These are phyloP conservation scores for Aspergillus ellipticus DNA, from an alignment of 495 filamentous ascomycete genomes.

Conservation along the genomic window DNA sequence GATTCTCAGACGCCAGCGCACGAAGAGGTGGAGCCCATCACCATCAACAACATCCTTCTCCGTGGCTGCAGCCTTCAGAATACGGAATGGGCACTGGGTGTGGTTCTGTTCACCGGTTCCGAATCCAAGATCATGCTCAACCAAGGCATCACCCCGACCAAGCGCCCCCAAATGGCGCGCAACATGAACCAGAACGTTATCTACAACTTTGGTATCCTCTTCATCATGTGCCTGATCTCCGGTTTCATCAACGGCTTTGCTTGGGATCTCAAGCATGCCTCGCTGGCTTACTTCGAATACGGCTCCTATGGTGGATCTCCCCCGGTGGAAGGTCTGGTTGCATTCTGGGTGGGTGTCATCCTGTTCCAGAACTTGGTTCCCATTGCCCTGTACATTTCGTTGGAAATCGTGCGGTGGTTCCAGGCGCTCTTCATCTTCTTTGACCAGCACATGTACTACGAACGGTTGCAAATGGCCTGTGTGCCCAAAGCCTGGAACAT, in stretches of 20 bases:
- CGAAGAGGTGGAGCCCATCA: slow-evolving; percentile 82
- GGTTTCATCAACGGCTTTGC: slow-evolving; percentile 77
- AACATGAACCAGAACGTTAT: slow-evolving; percentile 95
- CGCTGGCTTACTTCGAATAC: slow-evolving; percentile 77
- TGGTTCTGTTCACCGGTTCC: slow-evolving; percentile 89
- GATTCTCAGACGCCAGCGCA: slow-evolving; percentile 51
- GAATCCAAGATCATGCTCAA: slow-evolving; percentile 99
- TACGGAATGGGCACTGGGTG: slow-evolving; percentile 89
- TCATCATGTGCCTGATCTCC: slow-evolving; percentile 80
- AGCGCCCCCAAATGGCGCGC: slow-evolving; percentile 80
- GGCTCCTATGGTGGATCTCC: slow-evolving; percentile 77
- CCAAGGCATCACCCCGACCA: slow-evolving; percentile 87
- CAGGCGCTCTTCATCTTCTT: slow-evolving; percentile 97
- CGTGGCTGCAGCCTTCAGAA: slow-evolving; percentile 88
- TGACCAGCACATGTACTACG: slow-evolving; percentile 92
- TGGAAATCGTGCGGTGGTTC: slow-evolving; percentile 88
- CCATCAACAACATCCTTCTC: slow-evolving; percentile 89
- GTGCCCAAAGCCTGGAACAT: slow-evolving; percentile 98
- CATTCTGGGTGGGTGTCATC: slow-evolving; percentile 88
- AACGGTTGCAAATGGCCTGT: slow-evolving; percentile 83
- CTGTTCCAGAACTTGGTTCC: slow-evolving; percentile 97
- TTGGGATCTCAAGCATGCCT: slow-evolving; percentile 70
- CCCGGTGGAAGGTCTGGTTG: slow-evolving; percentile 79
- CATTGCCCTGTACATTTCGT: slow-evolving; percentile 91
- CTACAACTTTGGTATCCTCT: slow-evolving; percentile 87